Evolutionary conservation across 2,329 filamentous ascomycete species (phyloP), one percentile per base, ranked within the genome.

Genomic region (Elsinoe australis): DNA sequence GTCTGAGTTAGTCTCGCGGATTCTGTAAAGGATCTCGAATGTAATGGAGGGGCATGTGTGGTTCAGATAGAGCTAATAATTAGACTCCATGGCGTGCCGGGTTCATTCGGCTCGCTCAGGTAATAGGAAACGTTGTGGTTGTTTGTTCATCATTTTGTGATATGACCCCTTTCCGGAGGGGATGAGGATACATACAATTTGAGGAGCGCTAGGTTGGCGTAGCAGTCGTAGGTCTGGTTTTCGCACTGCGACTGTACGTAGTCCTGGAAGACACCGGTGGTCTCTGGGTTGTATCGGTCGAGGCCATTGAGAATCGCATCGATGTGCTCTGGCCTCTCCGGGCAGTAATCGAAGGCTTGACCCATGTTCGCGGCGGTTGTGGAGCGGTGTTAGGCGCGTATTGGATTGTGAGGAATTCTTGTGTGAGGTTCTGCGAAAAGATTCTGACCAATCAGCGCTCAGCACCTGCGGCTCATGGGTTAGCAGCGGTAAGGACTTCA

Each of bases 261-360:
- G 67, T 87, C 84, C 76, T 98, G 90, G 69, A 98, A 92, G 57
- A 86, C 78, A 54, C 80, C 79, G 42, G 94, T 94, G 45, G 92
- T 95, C 74, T 98, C 92, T 33, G 92, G 92, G 71, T 98, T 98
- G 75, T 98, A 98, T 64, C 92, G 80, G 71, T 98, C 92, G 55
- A 98, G 86, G 59, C 92, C 90, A 71, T 90, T 95, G 65, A 98
- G 87, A 64, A 98, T 95, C 68, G 73, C 76, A 65, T 87, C 84
- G 70, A 98, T 94, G 68, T 92, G 82, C 58, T 92, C 86, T 60
- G 92, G 90, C 68, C 92, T 78, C 70, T 95, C 87, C 61, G 87
- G 82, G 74, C 87, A 85, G 71, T 89, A 86, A 77, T 95, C 90
- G 73, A 84, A 85, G 52, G 79, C 69, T 62, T 67, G 60, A 54